These are phyloP conservation scores for Trichoderma atrobrunneum DNA, from an alignment of 2,329 filamentous ascomycete genomes.

Conservation along the genomic window DNA sequence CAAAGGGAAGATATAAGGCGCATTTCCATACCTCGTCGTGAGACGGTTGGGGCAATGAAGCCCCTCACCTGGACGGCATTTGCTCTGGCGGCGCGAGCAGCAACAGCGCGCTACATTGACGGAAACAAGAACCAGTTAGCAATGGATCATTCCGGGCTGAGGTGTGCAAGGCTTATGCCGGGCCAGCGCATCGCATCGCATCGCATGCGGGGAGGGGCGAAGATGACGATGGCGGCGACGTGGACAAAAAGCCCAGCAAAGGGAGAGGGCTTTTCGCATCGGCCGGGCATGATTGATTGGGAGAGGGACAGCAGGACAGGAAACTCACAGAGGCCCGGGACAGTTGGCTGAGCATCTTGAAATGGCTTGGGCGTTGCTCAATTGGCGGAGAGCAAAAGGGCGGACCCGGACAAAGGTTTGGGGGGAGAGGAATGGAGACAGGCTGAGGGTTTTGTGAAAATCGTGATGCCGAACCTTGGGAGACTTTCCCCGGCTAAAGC, in stretches of 20 bases:
- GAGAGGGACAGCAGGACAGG: not conserved
- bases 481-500: slow-evolving; percentile 24
- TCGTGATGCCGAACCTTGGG: slow-evolving; percentile 36
- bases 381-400: slow-evolving; percentile 28
- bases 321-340: slow-evolving; percentile 55
- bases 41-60: slow-evolving; percentile 60
- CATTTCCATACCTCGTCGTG: slow-evolving; percentile 56
- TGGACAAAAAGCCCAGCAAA: not conserved
- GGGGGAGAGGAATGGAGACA: slow-evolving; percentile 23
- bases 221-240: slow-evolving; percentile 5
- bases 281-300: not conserved
- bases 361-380: slow-evolving; percentile 42
- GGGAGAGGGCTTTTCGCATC: not conserved
- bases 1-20: not conserved
- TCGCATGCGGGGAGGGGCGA: slow-evolving; percentile 21
- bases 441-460: slow-evolving; percentile 48
- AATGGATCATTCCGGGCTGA: not conserved
- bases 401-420: not conserved
- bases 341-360: slow-evolving; percentile 54
- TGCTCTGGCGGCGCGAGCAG: slow-evolving; percentile 43
- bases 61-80: slow-evolving; percentile 49
- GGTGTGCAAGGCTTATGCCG: not conserved
- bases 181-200: slow-evolving; percentile 46
- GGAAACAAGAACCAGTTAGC: slow-evolving; percentile 3
- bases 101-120: slow-evolving; percentile 36